Conservation (phyloP, 2,329 filamentous ascomycete genomes). For the Penicillium sp. region DNA sequence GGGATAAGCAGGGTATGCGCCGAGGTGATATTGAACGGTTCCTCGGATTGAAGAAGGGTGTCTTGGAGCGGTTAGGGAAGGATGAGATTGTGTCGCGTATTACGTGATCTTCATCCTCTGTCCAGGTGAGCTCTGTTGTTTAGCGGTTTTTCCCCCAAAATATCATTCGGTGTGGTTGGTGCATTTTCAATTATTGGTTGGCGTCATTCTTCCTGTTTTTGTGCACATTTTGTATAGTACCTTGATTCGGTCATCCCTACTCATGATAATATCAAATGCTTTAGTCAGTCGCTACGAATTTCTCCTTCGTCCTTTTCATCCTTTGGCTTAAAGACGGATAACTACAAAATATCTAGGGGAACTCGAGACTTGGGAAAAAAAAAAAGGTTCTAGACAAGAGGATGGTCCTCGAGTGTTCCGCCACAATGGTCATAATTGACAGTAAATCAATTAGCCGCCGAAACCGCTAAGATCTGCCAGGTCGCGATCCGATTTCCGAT, state of each 20-base stretch:
- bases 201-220: neutral
- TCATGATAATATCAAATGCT: neutral
- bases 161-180: neutral
- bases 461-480: too few relatives aligned
- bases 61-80: slow-evolving; percentile 41
- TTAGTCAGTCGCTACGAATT: neutral
- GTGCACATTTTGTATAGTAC: neutral
- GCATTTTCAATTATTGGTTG: neutral
- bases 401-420: neutral
- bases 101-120: slow-evolving; percentile 5
- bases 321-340: neutral
- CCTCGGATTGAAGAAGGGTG: slow-evolving; percentile 45
- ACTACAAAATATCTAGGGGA: neutral
- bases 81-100: slow-evolving; percentile 33
- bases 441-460: too few relatives aligned
- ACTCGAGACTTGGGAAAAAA: neutral
- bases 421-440: too few relatives aligned
- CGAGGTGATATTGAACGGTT: slow-evolving; percentile 44
- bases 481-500: too few relatives aligned
- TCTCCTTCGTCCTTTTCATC: neutral
- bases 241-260: neutral
- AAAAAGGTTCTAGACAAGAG: neutral
- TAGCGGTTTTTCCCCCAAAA: neutral
- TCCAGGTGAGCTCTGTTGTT: neutral
- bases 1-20: slow-evolving; percentile 43